These are phyloP conservation scores for Ascoidea rubescens DNA, from an alignment of 805 yeast species.

Conservation along the genomic window DNA sequence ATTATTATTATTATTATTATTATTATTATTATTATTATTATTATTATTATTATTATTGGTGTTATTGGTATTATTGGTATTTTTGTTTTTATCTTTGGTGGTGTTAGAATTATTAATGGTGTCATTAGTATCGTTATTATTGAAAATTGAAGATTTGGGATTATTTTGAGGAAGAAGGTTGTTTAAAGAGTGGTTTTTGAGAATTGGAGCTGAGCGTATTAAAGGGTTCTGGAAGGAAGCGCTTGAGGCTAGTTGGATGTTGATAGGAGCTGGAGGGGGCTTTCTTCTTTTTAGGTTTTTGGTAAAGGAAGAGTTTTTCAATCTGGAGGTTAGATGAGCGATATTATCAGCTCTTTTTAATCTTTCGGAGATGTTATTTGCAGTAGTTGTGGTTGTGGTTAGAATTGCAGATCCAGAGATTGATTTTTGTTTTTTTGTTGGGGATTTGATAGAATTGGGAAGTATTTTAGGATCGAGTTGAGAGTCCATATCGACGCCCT, in stretches of 20 bases:
- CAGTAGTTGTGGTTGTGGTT: background rate
- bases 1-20: no score
- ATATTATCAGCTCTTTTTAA: background rate
- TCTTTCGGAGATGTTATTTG: background rate
- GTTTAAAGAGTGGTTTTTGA: no score
- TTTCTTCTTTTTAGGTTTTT: background rate
- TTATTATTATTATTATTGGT: background rate
- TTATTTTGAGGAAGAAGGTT: no score
- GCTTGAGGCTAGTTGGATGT: background rate
- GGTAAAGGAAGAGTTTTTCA: background rate
- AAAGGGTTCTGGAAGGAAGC: no score
- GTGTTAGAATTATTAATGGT: background rate
- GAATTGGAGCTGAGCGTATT: background rate
- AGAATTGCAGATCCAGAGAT: background rate
- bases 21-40: no score
- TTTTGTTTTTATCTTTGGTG: background rate
- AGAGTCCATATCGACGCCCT: no score
- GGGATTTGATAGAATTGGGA: no score
- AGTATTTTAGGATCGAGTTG: no score
- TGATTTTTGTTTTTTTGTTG: background rate
- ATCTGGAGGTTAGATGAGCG: background rate
- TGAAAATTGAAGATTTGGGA: background rate
- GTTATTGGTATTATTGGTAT: background rate
- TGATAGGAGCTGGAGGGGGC: background rate
- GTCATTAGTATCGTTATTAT: no score